Evolutionary conservation across 2,329 filamentous ascomycete genomes (phyloP).

Genomic region (Sporothrix brasiliensis): DNA sequence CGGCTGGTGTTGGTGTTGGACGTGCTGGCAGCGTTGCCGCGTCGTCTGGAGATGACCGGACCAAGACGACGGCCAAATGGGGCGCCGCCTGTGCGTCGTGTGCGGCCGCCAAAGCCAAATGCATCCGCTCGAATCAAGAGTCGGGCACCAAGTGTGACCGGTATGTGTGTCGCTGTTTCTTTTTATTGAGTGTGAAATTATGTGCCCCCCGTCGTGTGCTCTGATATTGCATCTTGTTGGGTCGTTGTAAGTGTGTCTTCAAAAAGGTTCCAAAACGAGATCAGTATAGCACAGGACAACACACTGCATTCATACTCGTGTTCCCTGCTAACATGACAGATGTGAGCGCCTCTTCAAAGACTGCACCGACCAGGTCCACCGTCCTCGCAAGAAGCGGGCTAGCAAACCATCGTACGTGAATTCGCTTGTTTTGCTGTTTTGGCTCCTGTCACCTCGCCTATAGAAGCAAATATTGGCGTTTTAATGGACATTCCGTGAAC

Average conservation of each 20-base stretch:
- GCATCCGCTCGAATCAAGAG: constrained; percentile 48
- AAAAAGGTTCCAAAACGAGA: too few relatives aligned
- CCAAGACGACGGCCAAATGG: constrained; percentile 47
- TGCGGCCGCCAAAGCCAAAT: constrained; percentile 55
- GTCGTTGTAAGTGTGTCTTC: too few relatives aligned
- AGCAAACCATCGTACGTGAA: constrained; percentile 54
- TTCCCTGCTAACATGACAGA: constrained; percentile 39
- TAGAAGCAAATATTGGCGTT: not conserved
- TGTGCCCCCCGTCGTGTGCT: not conserved
- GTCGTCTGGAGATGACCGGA: constrained; percentile 21
- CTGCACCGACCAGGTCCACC: constrained; percentile 53
- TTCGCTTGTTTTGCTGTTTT: not conserved
- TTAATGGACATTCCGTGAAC: too few relatives aligned
- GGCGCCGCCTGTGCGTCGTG: constrained; percentile 55
- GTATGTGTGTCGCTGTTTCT: constrained; percentile 30
- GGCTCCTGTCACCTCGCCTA: not conserved
- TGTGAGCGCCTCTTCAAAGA: constrained; percentile 54
- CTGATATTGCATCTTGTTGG: not conserved
- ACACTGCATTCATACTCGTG: too few relatives aligned
- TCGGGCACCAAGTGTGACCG: constrained; percentile 51
- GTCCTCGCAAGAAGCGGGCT: constrained; percentile 56
- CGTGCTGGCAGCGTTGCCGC: not conserved
- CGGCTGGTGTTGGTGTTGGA: not conserved
- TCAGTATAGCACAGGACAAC: too few relatives aligned
- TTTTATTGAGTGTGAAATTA: not conserved